Evolutionary conservation across 2,329 filamentous ascomycete genomes (phyloP).

Genomic region (Sphaerulina vaccinii): DNA sequence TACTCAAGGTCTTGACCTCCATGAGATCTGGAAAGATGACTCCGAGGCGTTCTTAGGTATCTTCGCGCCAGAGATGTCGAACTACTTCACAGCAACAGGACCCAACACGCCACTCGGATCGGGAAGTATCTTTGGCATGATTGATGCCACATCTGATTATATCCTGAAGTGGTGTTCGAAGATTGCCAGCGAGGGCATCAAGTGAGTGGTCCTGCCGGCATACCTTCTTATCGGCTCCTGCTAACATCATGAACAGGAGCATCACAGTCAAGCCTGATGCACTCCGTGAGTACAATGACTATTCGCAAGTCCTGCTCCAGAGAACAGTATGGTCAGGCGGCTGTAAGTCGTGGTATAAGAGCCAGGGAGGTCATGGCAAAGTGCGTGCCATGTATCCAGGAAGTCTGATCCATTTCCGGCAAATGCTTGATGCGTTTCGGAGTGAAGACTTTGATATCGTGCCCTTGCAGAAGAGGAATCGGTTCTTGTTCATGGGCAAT

Average conservation of each 20-base stretch:
- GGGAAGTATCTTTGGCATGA: constrained; percentile 12
- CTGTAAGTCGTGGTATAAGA: constrained; percentile 58
- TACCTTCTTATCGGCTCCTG: too few relatives aligned
- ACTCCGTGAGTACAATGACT: constrained; percentile 50
- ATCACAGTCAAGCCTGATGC: constrained; percentile 47
- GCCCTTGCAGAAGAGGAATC: constrained; percentile 11
- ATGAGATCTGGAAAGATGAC: constrained; percentile 25
- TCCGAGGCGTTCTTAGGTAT: constrained; percentile 29
- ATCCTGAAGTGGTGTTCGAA: constrained; percentile 21
- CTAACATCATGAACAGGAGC: too few relatives aligned
- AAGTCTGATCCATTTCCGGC: constrained; percentile 15
- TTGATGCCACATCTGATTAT: constrained; percentile 15
- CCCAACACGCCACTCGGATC: constrained; percentile 19
- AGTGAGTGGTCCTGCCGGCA: too few relatives aligned
- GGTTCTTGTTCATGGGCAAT: constrained; percentile 18
- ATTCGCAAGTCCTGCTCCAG: constrained; percentile 51
- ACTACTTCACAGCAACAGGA: constrained; percentile 27
- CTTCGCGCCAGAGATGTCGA: constrained; percentile 29
- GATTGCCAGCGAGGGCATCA: constrained; percentile 21
- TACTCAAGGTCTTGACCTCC: constrained; percentile 34
- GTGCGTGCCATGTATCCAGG: constrained; percentile 22
- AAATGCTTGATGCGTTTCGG: constrained; percentile 15
- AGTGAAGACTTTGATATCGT: constrained; percentile 17
- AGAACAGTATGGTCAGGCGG: constrained; percentile 50
- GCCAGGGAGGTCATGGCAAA: constrained; percentile 42